phyloP scores from a whole-genome alignment of 495 filamentous ascomycete species.

The Lentithecium fluviatile region DNA sequence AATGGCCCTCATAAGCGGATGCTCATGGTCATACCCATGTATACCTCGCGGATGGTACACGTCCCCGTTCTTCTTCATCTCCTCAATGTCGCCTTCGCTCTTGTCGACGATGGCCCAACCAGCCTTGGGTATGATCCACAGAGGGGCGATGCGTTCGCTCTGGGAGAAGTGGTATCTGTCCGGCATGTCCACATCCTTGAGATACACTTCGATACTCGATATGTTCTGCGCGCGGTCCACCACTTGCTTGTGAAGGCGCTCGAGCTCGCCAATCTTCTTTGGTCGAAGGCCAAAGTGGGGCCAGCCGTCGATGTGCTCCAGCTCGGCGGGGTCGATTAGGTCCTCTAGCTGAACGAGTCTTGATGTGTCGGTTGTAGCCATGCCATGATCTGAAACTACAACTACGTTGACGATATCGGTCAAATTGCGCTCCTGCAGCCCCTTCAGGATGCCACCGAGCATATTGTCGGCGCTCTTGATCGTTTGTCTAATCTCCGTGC shows the following conservation, averaged over 20 bases:
- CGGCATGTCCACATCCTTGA: constrained; percentile 78
- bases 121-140: constrained; percentile 88
- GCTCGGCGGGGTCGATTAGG: constrained; percentile 67
- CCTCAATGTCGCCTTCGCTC: constrained; percentile 69
- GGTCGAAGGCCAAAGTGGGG: constrained; percentile 85
- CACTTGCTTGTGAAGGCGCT: constrained; percentile 44
- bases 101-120: constrained; percentile 86
- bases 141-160: constrained; percentile 82
- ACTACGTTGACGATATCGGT: constrained; percentile 92
- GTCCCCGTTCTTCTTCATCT: constrained; percentile 58
- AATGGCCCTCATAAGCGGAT: constrained; percentile 89
- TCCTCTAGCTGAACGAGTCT: constrained; percentile 95
- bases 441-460: constrained; percentile 71
- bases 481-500: constrained; percentile 75
- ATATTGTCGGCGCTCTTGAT: constrained; percentile 76
- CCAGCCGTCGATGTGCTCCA: constrained; percentile 92
- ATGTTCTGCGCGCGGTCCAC: constrained; percentile 54
- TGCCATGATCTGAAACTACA: constrained; percentile 96
- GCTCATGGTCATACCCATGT: constrained; percentile 87
- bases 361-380: constrained; percentile 82
- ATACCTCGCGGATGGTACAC: constrained; percentile 74
- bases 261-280: constrained; percentile 58
- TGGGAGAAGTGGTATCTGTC: constrained; percentile 81
- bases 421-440: constrained; percentile 76
- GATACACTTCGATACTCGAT: constrained; percentile 77